Evolutionary conservation across 2,329 filamentous ascomycete genomes (phyloP).

Genomic region (Berkeleyomyces basicola): DNA sequence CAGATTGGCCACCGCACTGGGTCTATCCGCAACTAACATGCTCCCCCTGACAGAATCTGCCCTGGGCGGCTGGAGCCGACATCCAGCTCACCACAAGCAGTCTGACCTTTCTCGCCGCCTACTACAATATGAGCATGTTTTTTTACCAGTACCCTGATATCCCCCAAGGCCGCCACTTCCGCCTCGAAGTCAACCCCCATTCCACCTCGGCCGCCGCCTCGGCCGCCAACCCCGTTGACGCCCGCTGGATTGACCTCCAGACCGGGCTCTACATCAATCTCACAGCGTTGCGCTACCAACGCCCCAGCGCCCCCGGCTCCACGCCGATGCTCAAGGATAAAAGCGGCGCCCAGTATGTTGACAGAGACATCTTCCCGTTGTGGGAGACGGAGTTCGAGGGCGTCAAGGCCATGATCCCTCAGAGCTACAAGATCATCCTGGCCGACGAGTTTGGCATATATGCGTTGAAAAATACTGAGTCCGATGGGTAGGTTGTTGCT

Average conservation of each 20-base stretch:
- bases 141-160: slow-evolving; percentile 26
- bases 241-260: slow-evolving; percentile 31
- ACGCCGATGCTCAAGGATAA: slow-evolving; percentile 33
- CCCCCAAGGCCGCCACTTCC: slow-evolving; percentile 26
- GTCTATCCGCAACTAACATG: slow-evolving; percentile 7
- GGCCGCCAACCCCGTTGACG: slow-evolving; percentile 21
- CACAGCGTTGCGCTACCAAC: slow-evolving; percentile 31
- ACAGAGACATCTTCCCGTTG: slow-evolving; percentile 47
- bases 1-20: background rate
- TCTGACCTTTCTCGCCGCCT: slow-evolving; percentile 46
- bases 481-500: slow-evolving; percentile 29
- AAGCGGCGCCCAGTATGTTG: slow-evolving; percentile 32
- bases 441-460: slow-evolving; percentile 38
- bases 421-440: slow-evolving; percentile 40
- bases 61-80: slow-evolving; percentile 65
- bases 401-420: slow-evolving; percentile 48
- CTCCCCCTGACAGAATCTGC: slow-evolving; percentile 37
- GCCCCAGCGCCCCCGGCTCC: slow-evolving; percentile 23
- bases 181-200: slow-evolving; percentile 33
- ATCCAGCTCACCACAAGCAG: slow-evolving; percentile 54
- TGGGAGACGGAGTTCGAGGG: slow-evolving; percentile 54
- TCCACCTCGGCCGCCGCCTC: slow-evolving; percentile 23
- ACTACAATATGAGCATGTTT: slow-evolving; percentile 44
- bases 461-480: slow-evolving; percentile 34
- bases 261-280: slow-evolving; percentile 35